phyloP scores from a whole-genome alignment of 106 monocot genomes.

The Allium fistulosum region DNA sequence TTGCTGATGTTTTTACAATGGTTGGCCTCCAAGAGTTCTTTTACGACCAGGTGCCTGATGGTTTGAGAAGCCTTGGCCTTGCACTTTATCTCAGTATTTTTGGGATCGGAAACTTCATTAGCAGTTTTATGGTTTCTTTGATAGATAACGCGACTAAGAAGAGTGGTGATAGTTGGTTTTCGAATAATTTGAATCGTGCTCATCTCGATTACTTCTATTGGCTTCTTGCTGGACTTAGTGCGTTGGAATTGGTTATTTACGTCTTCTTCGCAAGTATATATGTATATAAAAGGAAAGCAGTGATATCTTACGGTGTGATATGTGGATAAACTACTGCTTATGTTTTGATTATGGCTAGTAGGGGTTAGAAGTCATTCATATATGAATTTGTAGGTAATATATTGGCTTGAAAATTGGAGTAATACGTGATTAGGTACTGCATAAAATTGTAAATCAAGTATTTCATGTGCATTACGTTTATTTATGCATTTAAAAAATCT shows the following conservation, averaged over 20 bases:
- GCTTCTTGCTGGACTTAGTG: constrained; percentile 42
- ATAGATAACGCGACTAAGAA: constrained; percentile 22
- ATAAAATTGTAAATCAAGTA: too few species aligned
- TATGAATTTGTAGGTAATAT: too few species aligned
- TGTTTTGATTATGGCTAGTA: too few species aligned
- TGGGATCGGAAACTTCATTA: constrained; percentile 41
- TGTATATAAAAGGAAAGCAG: constrained; percentile 21
- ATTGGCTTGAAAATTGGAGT: too few species aligned
- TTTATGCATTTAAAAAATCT: too few species aligned
- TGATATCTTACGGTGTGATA: background rate
- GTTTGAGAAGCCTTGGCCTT: constrained; percentile 44
- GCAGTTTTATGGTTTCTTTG: constrained; percentile 29
- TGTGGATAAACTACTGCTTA: background rate
- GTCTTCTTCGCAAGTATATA: constrained; percentile 26
- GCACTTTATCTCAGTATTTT: constrained; percentile 43
- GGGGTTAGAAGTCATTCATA: too few species aligned
- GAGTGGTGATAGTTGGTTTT: constrained; percentile 43
- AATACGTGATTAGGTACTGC: too few species aligned
- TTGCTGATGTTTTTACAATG: constrained; percentile 31
- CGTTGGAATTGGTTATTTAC: constrained; percentile 17
- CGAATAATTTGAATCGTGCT: constrained; percentile 41
- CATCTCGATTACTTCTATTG: constrained; percentile 64
- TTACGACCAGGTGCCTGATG: constrained; percentile 51
- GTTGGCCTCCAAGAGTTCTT: constrained; percentile 54
- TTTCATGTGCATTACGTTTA: too few species aligned